Base-by-base conservation (phyloP, 805 yeast genomes). In the Metschnikowia gruessii region DNA sequence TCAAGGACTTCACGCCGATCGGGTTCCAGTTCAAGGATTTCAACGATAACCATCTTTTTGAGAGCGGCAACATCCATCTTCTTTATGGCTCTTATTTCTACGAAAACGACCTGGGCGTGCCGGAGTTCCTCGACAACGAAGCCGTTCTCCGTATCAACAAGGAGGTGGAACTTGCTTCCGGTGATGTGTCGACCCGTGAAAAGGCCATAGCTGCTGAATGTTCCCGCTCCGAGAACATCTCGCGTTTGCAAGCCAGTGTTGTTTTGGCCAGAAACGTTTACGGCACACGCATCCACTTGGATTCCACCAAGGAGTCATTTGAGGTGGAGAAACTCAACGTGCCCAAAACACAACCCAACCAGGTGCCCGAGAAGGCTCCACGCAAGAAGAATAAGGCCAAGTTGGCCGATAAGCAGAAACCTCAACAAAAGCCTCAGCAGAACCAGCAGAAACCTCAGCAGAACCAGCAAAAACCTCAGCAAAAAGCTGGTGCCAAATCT, bases 1-100 rank as follows among this genome's bases (percentile, higher is more conserved):
- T 81, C 52, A 79, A 78, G 49, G 90, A 83, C 50, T 83, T 81
- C 56, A 65, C 70, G 24, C 76, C 84, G 4, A 68, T 85, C 15
- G 75, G 75, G 19, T 74, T 68, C 51, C 75, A 73, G 43, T 70
- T 84, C 45, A 74, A 72, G 42, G 91, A 84, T 58, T 85, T 83
- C 53, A 70, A 82, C 52, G 90, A 85, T 55, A 68, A 66, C 26
- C 67, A 65, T 39, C 63, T 80, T 22, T 76, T 77, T 50, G 32
- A 42, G 17, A 50, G 62, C 22, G 49, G 51, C 12, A 54, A 61
- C 41, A 45, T 55, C 24, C 48, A 58, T 24, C 47, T 60, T 10
- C 54, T 62, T n/a, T 50, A 55, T 13, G 65, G 65, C 3, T 53
- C 61, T 15, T 50, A 49, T 31, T 53, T 42, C 22, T 51, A 52